phyloP scores from a whole-genome alignment of 352 stramenopile genomes.

The Phytophthora macrochlamydospora region DNA sequence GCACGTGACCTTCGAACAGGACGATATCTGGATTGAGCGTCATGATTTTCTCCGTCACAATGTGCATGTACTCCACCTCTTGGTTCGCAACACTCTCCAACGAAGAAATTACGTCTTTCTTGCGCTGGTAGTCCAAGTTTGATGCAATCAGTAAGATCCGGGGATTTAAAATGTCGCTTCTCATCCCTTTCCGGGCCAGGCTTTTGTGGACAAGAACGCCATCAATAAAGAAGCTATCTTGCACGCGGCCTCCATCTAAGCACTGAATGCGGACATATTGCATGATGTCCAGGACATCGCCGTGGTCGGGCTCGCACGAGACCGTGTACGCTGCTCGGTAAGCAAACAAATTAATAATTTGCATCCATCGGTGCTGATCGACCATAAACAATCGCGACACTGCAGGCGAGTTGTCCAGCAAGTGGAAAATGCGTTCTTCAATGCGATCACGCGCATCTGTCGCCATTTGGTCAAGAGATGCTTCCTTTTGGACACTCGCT shows the following conservation, averaged over 20 bases:
- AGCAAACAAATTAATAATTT: constrained; percentile 78
- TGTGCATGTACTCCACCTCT: constrained; percentile 92
- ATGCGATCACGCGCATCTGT: constrained; percentile 64
- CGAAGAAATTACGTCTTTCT: constrained; percentile 83
- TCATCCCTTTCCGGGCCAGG: constrained; percentile 84
- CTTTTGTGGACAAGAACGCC: constrained; percentile 90
- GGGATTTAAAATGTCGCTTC: constrained; percentile 76
- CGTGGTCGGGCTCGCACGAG: constrained; percentile 68
- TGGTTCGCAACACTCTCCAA: constrained; percentile 83
- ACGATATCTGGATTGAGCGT: constrained; percentile 86
- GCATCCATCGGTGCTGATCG: constrained; percentile 84
- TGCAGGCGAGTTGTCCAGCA: constrained; percentile 57
- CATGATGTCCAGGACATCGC: constrained; percentile 85
- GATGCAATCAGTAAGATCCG: constrained; percentile 87
- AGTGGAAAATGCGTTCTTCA: constrained; percentile 76
- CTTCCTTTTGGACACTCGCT: constrained; percentile 45
- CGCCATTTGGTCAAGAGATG: constrained; percentile 60
- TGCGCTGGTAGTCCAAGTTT: constrained; percentile 83
- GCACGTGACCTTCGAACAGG: constrained; percentile 84
- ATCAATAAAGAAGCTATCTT: constrained; percentile 90
- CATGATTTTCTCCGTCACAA: constrained; percentile 89
- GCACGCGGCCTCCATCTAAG: constrained; percentile 70
- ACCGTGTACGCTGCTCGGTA: constrained; percentile 68
- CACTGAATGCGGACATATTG: constrained; percentile 86
- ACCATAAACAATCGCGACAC: constrained; percentile 66